These are phyloP conservation scores for Nitzschia putrida DNA, from an alignment of 108 stramenopile species.

Conservation along the genomic window DNA sequence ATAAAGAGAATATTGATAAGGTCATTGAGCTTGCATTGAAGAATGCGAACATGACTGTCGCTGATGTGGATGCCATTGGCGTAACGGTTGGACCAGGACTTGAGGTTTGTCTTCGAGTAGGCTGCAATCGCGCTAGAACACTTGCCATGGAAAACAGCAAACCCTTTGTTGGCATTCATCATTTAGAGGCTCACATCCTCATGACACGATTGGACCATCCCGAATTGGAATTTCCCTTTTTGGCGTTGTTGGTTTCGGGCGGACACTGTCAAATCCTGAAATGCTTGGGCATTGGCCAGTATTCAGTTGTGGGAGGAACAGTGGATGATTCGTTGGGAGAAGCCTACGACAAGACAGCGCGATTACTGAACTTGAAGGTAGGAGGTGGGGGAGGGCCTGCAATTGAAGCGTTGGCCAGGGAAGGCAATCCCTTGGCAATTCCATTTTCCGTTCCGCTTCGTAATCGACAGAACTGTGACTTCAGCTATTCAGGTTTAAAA, in stretches of 20 bases:
- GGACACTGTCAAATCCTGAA: conserved; percentile 94
- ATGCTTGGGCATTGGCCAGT: conserved; percentile 84
- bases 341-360: conserved; percentile 92
- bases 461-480: conserved; percentile 90
- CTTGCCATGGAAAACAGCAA: conserved; percentile 74
- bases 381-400: conserved; percentile 95
- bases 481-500: conserved; percentile 95
- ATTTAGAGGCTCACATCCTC: conserved; percentile 95
- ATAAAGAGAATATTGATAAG: conserved; percentile 82
- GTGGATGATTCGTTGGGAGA: conserved; percentile 95
- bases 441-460: conserved; percentile 85
- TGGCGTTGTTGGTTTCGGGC: conserved; percentile 94
- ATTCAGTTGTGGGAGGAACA: conserved; percentile 89
- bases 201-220: conserved; percentile 79
- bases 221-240: conserved; percentile 88
- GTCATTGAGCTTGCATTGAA: conserved; percentile 80
- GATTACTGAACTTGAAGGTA: conserved; percentile 83
- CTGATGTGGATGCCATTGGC: conserved; percentile 93
- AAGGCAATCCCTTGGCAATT: conserved; percentile 80
- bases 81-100: conserved; percentile 98
- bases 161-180: conserved; percentile 96
- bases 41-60: conserved; percentile 69
- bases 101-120: conserved; percentile 96
- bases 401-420: conserved; percentile 80
- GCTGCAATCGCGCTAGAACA: conserved; percentile 78